Evolutionary conservation across 306 rosid species (phyloP), one percentile per base, ranked within the genome.

Genomic region (Vigna mungo): DNA sequence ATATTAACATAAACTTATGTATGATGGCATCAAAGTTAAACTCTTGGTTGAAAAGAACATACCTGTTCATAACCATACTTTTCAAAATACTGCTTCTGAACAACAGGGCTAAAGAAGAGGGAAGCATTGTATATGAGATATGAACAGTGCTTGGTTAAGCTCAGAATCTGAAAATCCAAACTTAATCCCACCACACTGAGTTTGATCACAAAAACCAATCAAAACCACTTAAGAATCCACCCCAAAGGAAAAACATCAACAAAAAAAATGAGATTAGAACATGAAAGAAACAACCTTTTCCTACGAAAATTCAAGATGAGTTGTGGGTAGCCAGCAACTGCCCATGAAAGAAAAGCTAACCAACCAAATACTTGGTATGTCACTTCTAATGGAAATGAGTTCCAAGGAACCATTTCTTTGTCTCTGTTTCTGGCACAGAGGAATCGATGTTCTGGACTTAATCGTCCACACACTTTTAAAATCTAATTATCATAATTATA

Each of bases 161-260:
- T 92, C 49, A 94, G 85, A 37, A 94, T 70, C 84, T 83, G 89
- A 74, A 25, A 92, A 90, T 94, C 94, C 34, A 94, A 83, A 87
- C 81, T 94, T 80, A 94, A 82, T 2, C 98, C 98, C 68, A 92
- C 97, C 46, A 94, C 98, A 75, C 98, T 91, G 34, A 34, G 14
- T 68, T 56, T n/a, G 30, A 71, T 20, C 4, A 71, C 44, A 21
- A 52, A 75, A 37, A 30, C 18, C 16, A 70, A 55, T 27, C 12
- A 39, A 68, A 65, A 73, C 17, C 36, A 48, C 49, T 61, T 15
- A 27, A 56, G 6, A 44, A 12, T 6, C 71, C 46, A n/a, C 3
- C 68, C 51, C 55, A 14, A 44, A 68, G 49, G 1, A 7, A 34
- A 72, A 67, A 18, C 58, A 59, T 0, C 15, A 21, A 59, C 4